phyloP scores from a whole-genome alignment of 768 basidiomycete species.

The Pluteus cervinus region DNA sequence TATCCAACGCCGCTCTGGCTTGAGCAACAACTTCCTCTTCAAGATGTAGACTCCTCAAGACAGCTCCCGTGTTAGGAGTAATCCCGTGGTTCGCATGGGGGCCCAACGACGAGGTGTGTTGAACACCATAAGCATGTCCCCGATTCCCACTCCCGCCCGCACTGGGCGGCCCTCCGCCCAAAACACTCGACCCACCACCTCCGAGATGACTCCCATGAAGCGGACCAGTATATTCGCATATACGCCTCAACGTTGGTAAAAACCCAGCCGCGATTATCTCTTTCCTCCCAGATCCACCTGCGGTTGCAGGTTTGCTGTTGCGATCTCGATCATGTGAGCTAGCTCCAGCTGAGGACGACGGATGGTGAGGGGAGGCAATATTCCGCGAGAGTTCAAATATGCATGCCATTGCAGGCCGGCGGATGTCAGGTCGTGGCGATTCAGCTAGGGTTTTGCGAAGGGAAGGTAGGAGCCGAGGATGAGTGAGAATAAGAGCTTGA shows the following conservation, averaged over 20 bases:
- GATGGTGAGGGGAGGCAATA: too few relatives aligned
- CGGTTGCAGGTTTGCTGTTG: too few relatives aligned
- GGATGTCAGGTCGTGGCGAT: too few relatives aligned
- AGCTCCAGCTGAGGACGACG: too few relatives aligned
- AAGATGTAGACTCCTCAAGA: too few relatives aligned
- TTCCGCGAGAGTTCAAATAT: slow-evolving; percentile 51
- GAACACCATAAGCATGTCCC: slow-evolving; percentile 1
- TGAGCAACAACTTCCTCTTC: slow-evolving; percentile 53
- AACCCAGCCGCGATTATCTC: slow-evolving; percentile 35
- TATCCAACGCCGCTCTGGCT: slow-evolving; percentile 52
- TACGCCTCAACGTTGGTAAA: slow-evolving; percentile 29
- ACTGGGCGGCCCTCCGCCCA: slow-evolving; percentile 7
- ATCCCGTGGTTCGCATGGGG: slow-evolving; percentile 3
- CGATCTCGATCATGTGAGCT: too few relatives aligned
- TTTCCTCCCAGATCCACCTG: slow-evolving; percentile 27
- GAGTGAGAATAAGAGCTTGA: slow-evolving; percentile 46
- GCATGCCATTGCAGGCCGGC: slow-evolving; percentile 55
- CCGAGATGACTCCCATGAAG: slow-evolving; percentile 9
- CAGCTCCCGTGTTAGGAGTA: slow-evolving; percentile 26
- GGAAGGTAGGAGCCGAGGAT: slow-evolving; percentile 44
- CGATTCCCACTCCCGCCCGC: slow-evolving; percentile 18
- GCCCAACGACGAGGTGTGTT: not conserved
- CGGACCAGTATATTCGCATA: slow-evolving; percentile 34
- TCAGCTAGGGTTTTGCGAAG: slow-evolving; percentile 48
- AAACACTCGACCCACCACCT: slow-evolving; percentile 10